These are phyloP conservation scores for Rhypophila decipiens DNA, from an alignment of 495 filamentous ascomycete genomes.

Conservation along the genomic window DNA sequence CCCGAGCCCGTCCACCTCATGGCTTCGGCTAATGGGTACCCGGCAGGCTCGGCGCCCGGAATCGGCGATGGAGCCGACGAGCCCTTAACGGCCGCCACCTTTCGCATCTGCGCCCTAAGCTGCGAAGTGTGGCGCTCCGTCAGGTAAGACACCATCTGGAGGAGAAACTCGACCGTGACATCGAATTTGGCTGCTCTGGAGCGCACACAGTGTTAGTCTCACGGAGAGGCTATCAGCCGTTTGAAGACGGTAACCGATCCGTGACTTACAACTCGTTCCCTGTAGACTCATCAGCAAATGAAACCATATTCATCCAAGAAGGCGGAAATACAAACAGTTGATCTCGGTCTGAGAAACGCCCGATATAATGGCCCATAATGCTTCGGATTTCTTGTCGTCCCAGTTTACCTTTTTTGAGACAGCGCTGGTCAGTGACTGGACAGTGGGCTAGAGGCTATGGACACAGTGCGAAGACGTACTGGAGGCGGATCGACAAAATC, in stretches of 20 bases:
- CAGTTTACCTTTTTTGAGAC: conserved; percentile 38
- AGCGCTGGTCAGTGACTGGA: conserved; percentile 6
- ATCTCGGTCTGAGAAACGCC: conserved; percentile 69
- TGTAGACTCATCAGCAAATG: background rate
- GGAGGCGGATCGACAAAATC: conserved; percentile 86
- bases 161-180: conserved; percentile 79
- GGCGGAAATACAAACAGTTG: conserved; percentile 57
- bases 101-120: conserved; percentile 82
- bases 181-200: conserved; percentile 40
- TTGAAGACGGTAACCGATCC: background rate
- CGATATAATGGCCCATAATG: conserved; percentile 86
- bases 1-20: conserved; percentile 54
- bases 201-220: conserved; percentile 16
- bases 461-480: conserved; percentile 43
- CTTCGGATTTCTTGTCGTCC: conserved; percentile 74
- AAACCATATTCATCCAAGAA: background rate
- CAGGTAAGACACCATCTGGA: conserved; percentile 92
- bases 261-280: conserved; percentile 4
- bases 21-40: conserved; percentile 43
- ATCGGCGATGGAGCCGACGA: conserved; percentile 46
- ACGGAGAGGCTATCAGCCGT: background rate
- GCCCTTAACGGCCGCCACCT: conserved; percentile 46
- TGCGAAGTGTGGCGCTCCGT: conserved; percentile 87
- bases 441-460: background rate
- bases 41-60: conserved; percentile 41